These are phyloP conservation scores for Candida morakotiae DNA, from an alignment of 805 yeast species.

Conservation along the genomic window DNA sequence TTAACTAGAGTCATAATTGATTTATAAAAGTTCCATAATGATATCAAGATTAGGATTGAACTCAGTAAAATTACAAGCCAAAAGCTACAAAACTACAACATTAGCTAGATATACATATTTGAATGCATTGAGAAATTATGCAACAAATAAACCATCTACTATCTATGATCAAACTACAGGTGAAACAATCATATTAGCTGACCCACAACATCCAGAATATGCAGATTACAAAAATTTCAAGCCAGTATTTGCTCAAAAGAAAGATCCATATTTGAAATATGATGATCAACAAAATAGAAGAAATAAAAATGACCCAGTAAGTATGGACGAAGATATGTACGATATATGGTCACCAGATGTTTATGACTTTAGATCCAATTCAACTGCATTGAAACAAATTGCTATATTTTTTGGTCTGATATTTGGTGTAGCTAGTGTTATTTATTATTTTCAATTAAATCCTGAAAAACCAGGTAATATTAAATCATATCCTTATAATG, in stretches of 20 bases:
- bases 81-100: neutral
- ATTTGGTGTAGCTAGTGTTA: constrained; percentile 40
- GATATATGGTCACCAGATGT: constrained; percentile 88
- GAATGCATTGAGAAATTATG: constrained; percentile 2
- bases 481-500: constrained; percentile 70
- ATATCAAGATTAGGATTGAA: constrained; percentile 10
- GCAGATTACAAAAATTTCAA: constrained; percentile 65
- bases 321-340: constrained; percentile 66
- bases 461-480: constrained; percentile 72
- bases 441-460: constrained; percentile 46
- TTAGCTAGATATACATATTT: constrained; percentile 1
- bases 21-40: constrained; percentile 8
- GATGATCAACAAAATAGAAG: constrained; percentile 82
- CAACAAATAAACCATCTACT: constrained; percentile 14
- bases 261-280: constrained; percentile 68
- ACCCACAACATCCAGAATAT: constrained; percentile 38
- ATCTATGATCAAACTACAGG: constrained; percentile 40
- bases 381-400: constrained; percentile 57
- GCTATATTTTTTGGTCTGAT: constrained; percentile 42
- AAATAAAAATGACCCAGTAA: constrained; percentile 69
- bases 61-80: neutral
- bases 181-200: constrained; percentile 34
- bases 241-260: constrained; percentile 55
- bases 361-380: constrained; percentile 55
- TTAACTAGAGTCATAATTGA: too few relatives aligned